Evolutionary conservation across 73 alveolate species (phyloP), one percentile per base, ranked within the genome.

Genomic region (Symbiodinium pilosum): DNA sequence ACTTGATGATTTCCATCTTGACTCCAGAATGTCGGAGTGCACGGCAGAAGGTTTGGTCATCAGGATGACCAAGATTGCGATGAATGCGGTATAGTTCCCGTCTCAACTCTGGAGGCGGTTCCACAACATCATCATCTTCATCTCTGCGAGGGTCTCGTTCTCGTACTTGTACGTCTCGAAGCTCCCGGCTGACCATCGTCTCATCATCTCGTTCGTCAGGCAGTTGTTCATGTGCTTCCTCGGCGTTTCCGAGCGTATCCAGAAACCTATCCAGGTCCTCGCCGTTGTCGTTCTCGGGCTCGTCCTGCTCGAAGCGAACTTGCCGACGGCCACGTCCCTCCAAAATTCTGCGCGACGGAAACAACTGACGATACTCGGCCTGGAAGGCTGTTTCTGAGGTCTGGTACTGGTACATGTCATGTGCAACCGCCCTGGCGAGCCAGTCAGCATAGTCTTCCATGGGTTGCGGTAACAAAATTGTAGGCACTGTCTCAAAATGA

Each of bases 341-440:
- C 93, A 84, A 84, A 84, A 43, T 84, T 28, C 30, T 84, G 93
- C 28, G 39, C 41, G 93, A 84, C 54, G 93, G 93, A 44, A 84
- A 84, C 36, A 40, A 43, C 4, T 83, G 43, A 6, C 9, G 36
- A 28, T 28, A 84, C 0, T 84, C 93, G 0, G 9, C 9, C n/a
- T 30, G 93, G n/a, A 84, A 84, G 47, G 0, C 43, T 1, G 51
- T 0, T 14, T 84, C 93, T 4, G 3, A 1, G 6, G 39, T 1
- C 38, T 24, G 38, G 5, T 20, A 16, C 0, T n/a, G 0, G 28
- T 18, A 24, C 1, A 59, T n/a, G 8, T 20, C 77, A 8, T 59
- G 77, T 14, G 77, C 39, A 9, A 36, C 77, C 5, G 77, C n/a
- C 28, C 28, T 59, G 77, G 77, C 77, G 5, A 16, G 8, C 77